A percentile compares a stretch with the other conserved stretches of the same genome.
phyloP scores from a whole-genome alignment of 2,329 filamentous ascomycete species.

The Penicillium brevicompactum region DNA sequence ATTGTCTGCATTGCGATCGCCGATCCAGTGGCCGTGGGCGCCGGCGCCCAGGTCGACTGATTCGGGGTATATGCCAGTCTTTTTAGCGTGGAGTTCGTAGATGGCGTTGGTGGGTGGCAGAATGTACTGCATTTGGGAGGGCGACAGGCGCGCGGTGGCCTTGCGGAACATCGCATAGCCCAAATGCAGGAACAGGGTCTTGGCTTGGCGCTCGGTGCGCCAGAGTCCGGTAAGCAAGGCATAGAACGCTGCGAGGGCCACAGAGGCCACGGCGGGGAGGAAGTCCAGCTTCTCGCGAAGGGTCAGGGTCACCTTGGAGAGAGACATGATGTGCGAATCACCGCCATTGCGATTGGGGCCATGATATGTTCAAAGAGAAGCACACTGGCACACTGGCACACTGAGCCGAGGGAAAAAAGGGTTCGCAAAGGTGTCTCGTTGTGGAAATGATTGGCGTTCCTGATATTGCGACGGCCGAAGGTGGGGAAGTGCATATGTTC shows the following conservation, averaged over 20 bases:
- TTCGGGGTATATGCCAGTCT: slow-evolving; percentile 24
- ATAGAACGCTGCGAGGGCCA: slow-evolving; percentile 30
- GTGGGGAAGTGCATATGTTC: no score
- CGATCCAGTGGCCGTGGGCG: slow-evolving; percentile 42
- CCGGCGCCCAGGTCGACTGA: slow-evolving; percentile 37
- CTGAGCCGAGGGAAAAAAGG: not conserved
- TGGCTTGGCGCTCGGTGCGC: slow-evolving; percentile 32
- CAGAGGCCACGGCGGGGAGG: slow-evolving; percentile 33
- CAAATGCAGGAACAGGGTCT: slow-evolving; percentile 34
- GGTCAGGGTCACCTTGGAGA: slow-evolving; percentile 27
- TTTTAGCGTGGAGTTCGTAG: slow-evolving; percentile 33
- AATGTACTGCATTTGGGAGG: slow-evolving; percentile 34
- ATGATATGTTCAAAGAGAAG: not conserved
- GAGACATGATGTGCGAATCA: slow-evolving; percentile 16
- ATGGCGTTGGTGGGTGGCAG: slow-evolving; percentile 29
- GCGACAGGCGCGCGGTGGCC: slow-evolving; percentile 30
- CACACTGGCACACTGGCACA: not conserved
- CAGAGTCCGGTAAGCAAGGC: slow-evolving; percentile 31
- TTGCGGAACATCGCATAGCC: slow-evolving; percentile 39
- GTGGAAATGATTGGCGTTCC: not conserved
- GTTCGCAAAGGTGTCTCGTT: not conserved
- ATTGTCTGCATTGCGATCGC: slow-evolving; percentile 37
- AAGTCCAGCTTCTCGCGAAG: slow-evolving; percentile 35
- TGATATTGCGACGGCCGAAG: not conserved
- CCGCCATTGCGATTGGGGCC: not conserved